Conservation (phyloP, 441 rosid genomes). For the Corymbia citriodora region DNA sequence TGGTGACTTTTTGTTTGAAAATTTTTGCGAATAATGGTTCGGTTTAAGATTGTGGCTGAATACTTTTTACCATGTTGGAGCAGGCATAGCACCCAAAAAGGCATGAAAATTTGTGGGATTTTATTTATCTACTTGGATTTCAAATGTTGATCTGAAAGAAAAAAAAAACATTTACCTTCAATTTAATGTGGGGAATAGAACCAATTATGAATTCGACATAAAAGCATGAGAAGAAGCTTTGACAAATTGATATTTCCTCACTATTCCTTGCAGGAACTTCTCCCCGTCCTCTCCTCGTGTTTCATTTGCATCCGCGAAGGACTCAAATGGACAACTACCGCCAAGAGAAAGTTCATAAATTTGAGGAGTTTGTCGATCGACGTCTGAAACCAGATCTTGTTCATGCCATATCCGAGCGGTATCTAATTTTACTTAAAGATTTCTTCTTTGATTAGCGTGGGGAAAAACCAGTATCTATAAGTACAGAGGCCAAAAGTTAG, state of each 20-base stretch:
- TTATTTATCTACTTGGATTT: not conserved
- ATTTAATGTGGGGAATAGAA: not conserved
- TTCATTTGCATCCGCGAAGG: not conserved
- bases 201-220: not conserved
- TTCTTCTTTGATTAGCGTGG: not conserved
- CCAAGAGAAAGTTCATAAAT: conserved; percentile 50
- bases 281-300: not conserved
- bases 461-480: not conserved
- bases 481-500: not conserved
- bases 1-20: too few species aligned
- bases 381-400: conserved; percentile 81
- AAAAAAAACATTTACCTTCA: not conserved
- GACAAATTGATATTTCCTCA: not conserved
- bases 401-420: conserved; percentile 56
- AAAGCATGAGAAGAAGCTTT: not conserved
- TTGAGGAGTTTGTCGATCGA: conserved; percentile 80
- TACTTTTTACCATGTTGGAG: not conserved
- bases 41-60: not conserved
- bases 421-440: not conserved
- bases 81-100: not conserved
- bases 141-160: not conserved
- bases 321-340: conserved; percentile 37
- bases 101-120: not conserved
- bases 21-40: too few species aligned
- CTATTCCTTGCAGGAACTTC: not conserved